Evolutionary conservation across 2,329 filamentous ascomycete species (phyloP), one percentile per base, ranked within the genome.

Genomic region (Tolypocladium capitatum): DNA sequence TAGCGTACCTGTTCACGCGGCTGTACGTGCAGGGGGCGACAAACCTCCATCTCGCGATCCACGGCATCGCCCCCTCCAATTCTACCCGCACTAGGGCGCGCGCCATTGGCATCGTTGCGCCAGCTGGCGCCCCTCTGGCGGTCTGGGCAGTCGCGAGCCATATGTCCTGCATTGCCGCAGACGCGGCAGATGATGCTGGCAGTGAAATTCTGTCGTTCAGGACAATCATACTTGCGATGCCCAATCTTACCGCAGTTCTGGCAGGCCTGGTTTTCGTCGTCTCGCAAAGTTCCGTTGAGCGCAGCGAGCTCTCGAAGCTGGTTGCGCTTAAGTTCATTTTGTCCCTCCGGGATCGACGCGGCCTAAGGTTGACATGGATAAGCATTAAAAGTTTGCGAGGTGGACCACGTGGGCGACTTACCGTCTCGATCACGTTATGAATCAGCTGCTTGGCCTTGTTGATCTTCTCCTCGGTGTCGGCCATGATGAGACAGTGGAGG

Each of bases 191-290:
- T 97, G 65, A 98, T 97, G 69, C 89, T 97, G 59, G 92, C 90
- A n/a, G 92, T 98, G 70, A 85, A 97, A 70, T 98, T 98, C 64
- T 90, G 87, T 67, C 92, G 87, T 70, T 98, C 88, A 14, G 92
- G 92, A 59, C 92, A 98, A 64, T 98, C 92, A 66, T 96, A 97
- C 70, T 98, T 98, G 69, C 92, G 84, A 68, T 98, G 92, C 51
- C 92, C 92, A 55, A 98, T 98, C 76, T 97, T 89, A 58, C 92
- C 92, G 68, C 87, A 98, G 74, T 98, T 98, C 72, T 98, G 92
- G 70, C 92, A 98, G 55, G 92, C 92, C 67, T 98, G 92, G 68
- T 98, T 98, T 66, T 98, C 92, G 61, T 98, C 92, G 63, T 98
- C 92, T 73, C 92, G 91, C 20, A 98, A 83, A 9, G 92, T 98